Evolutionary conservation across 1,139 yeast genomes (phyloP), one percentile per base, ranked within the genome.

Genomic region (Hyphopichia fennica): DNA sequence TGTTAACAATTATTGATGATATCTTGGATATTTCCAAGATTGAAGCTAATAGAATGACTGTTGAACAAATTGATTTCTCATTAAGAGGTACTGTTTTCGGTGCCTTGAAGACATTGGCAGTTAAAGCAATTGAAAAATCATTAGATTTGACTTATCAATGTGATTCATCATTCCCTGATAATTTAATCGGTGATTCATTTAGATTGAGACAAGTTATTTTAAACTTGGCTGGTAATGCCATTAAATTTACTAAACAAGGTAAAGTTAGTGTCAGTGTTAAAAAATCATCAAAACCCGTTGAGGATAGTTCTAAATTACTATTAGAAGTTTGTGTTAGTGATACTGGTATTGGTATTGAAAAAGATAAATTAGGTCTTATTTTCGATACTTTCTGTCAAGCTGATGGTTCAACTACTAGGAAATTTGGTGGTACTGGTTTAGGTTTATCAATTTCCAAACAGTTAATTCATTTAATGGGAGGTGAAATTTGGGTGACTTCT

Each of bases 361-460:
- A 79, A 57, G 95, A 87, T 56, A 87, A 87, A 57, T 72, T 87
- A 38, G 95, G 89, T 36, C 75, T 87, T 34, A 87, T 87, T 57
- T 88, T 88, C 56, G 95, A 87, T 56, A 88, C 93, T 4, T 88
- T 88, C 69, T 84, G 95, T 56, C 96, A 88, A 63, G 96, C 96
- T 3, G 96, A 88, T 67, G 96, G 96, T 39, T 87, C 95, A 2
- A 87, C 96, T 1, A 88, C 96, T 1, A 78, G 96, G 60, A 87
- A 87, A 62, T 88, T 88, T 60, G 96, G 96, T 58, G 96, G 96
- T 60, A 88, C 91, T 6, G 68, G 67, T 40, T 28, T 38, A 9
- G 41, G 41, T 38, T 38, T 38, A 28, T 86, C 95, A 2, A 88
- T 88, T 62, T 88, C 96, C 7, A 87, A 87, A 60, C 89, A 88